Evolutionary conservation across 352 stramenopile species (phyloP).

Genomic region (Hyaloperonospora arabidopsidis): DNA sequence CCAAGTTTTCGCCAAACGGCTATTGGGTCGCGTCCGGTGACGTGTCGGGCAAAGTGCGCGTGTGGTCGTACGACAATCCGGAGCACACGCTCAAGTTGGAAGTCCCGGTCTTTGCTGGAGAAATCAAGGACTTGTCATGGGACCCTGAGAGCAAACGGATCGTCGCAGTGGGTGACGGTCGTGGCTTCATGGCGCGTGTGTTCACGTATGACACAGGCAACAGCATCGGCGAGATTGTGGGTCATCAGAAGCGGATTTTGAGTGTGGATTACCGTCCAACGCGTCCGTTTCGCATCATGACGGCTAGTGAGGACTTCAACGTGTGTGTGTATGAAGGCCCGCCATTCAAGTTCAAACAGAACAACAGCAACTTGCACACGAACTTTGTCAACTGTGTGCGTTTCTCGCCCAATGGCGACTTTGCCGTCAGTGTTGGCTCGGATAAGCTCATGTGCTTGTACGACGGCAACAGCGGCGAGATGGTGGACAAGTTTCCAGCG

Average conservation of each 20-base stretch:
- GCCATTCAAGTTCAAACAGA: slow-evolving; percentile 94
- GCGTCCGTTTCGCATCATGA: slow-evolving; percentile 93
- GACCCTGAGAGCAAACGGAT: slow-evolving; percentile 94
- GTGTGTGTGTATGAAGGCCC: slow-evolving; percentile 92
- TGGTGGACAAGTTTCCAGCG: slow-evolving; percentile 71
- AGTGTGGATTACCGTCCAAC: slow-evolving; percentile 90
- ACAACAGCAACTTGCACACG: slow-evolving; percentile 88
- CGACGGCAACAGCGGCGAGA: slow-evolving; percentile 87
- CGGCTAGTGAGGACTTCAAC: slow-evolving; percentile 92
- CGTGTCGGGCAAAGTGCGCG: slow-evolving; percentile 84
- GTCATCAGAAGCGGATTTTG: slow-evolving; percentile 90
- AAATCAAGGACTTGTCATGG: slow-evolving; percentile 93
- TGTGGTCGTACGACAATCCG: slow-evolving; percentile 96
- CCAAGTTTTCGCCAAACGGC: slow-evolving; percentile 92
- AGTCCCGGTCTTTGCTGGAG: slow-evolving; percentile 78
- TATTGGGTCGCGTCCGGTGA: slow-evolving; percentile 92
- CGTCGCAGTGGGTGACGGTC: slow-evolving; percentile 81
- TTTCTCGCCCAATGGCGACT: slow-evolving; percentile 88
- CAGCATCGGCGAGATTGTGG: slow-evolving; percentile 89
- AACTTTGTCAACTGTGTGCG: slow-evolving; percentile 95
- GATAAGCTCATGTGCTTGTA: slow-evolving; percentile 95
- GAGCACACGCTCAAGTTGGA: slow-evolving; percentile 95
- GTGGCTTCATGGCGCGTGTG: slow-evolving; percentile 66
- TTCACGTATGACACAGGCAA: slow-evolving; percentile 98
- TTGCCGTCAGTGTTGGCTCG: slow-evolving; percentile 88